Percentiles rank a stretch among this genome's conserved stretches.
Conservation (phyloP, 2,329 filamentous ascomycete species). For the Colletotrichum coccodes region DNA sequence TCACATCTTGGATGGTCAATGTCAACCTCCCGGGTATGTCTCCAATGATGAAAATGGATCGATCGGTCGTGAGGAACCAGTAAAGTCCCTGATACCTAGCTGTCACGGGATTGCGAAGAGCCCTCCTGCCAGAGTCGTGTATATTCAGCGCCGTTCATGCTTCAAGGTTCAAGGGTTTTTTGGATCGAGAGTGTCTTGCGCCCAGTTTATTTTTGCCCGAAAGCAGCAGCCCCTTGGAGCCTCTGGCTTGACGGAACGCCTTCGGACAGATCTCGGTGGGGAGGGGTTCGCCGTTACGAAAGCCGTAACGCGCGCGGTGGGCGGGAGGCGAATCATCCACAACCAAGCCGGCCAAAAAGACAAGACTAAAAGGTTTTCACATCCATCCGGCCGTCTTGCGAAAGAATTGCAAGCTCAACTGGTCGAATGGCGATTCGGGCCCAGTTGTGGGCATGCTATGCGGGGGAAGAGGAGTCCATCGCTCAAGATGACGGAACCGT, state of each 20-base stretch:
- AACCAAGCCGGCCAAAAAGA: neutral
- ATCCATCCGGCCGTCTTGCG: neutral
- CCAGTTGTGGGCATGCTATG: neutral
- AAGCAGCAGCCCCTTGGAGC: neutral
- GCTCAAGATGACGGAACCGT: conserved; percentile 3
- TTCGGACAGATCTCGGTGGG: conserved; percentile 21
- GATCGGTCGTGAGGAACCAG: neutral
- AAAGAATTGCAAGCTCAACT: neutral
- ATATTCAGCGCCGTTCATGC: neutral
- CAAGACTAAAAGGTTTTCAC: neutral
- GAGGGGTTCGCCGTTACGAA: neutral
- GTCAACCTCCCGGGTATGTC: neutral
- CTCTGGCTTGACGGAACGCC: neutral
- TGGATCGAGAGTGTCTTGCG: neutral
- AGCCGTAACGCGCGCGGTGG: neutral
- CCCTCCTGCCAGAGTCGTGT: neutral
- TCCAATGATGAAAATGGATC: neutral
- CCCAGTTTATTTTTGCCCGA: neutral
- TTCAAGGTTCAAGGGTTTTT: neutral
- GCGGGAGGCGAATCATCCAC: neutral
- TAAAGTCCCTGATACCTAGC: neutral
- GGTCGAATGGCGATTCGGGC: neutral
- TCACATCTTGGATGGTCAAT: neutral
- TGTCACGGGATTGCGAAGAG: neutral
- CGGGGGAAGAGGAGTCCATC: conserved; percentile 1